Conservation (phyloP, 2,329 filamentous ascomycete species). For the Cryphonectria japonica region DNA sequence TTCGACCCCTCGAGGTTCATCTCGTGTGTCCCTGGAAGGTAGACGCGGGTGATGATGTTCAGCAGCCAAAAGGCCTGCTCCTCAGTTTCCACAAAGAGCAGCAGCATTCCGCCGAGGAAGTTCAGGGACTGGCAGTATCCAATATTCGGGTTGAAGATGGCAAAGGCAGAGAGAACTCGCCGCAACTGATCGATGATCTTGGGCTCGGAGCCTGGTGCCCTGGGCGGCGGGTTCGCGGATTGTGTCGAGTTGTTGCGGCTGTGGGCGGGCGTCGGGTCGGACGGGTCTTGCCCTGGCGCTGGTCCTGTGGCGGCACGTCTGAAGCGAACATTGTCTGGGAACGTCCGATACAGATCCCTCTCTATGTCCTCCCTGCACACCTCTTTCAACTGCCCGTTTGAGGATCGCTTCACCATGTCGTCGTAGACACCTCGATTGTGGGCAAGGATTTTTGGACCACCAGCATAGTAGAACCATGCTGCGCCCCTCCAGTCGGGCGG, state of each 20-base stretch:
- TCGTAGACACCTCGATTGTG: constrained; percentile 79
- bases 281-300: constrained; percentile 39
- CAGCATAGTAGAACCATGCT: constrained; percentile 96
- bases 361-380: constrained; percentile 90
- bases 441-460: constrained; percentile 77
- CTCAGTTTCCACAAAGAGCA: constrained; percentile 85
- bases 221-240: constrained; percentile 32
- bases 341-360: constrained; percentile 89
- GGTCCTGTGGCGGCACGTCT: constrained; percentile 58
- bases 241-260: constrained; percentile 33
- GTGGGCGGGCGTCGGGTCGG: constrained; percentile 37
- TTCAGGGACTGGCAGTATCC: constrained; percentile 97
- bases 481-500: constrained; percentile 93
- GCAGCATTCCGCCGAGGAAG: constrained; percentile 86
- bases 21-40: constrained; percentile 90
- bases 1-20: constrained; percentile 89
- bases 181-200: constrained; percentile 80
- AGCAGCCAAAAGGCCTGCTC: constrained; percentile 93
- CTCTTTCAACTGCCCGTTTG: constrained; percentile 57
- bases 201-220: constrained; percentile 62
- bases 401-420: constrained; percentile 61
- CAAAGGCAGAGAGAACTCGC: constrained; percentile 85
- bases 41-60: constrained; percentile 86
- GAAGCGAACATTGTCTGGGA: constrained; percentile 91
- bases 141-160: constrained; percentile 86